Evolutionary conservation across 208 protist genomes (phyloP).

Genomic region (Porcisia hertigi): DNA sequence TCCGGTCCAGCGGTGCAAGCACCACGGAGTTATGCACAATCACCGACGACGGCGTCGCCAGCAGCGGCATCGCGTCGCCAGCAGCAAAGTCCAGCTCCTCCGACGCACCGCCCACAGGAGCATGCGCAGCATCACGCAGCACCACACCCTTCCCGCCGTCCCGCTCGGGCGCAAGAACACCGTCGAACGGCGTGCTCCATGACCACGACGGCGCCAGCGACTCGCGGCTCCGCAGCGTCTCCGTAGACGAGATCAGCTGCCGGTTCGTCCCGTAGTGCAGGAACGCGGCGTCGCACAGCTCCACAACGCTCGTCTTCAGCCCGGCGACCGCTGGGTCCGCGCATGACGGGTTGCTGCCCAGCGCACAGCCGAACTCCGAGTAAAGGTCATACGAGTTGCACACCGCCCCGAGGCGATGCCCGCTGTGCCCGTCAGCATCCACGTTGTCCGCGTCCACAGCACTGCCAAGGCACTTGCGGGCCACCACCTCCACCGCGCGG

Average conservation of each 20-base stretch:
- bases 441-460: constrained; percentile 1
- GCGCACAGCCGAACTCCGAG: constrained; percentile 37
- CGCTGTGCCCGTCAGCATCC: background rate
- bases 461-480: constrained; percentile 20
- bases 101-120: background rate
- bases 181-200: constrained; percentile 27
- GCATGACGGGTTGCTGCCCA: constrained; percentile 24
- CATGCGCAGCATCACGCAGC: background rate
- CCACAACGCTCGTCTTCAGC: constrained; percentile 39
- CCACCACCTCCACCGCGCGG: constrained; percentile 37
- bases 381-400: constrained; percentile 43
- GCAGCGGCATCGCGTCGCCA: constrained; percentile 33
- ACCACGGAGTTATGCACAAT: constrained; percentile 32
- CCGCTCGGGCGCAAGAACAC: constrained; percentile 19
- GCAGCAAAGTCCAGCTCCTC: constrained; percentile 16
- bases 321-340: constrained; percentile 9
- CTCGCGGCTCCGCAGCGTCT: constrained; percentile 28
- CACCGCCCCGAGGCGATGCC: constrained; percentile 11
- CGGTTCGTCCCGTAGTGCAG: constrained; percentile 47
- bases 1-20: constrained; percentile 22
- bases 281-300: constrained; percentile 36
- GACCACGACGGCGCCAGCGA: constrained; percentile 26
- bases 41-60: constrained; percentile 27
- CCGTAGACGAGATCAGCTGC: constrained; percentile 40
- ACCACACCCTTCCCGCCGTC: background rate